Conservation (phyloP, 176 grass and related monocot genomes). For the Poa annua region DNA sequence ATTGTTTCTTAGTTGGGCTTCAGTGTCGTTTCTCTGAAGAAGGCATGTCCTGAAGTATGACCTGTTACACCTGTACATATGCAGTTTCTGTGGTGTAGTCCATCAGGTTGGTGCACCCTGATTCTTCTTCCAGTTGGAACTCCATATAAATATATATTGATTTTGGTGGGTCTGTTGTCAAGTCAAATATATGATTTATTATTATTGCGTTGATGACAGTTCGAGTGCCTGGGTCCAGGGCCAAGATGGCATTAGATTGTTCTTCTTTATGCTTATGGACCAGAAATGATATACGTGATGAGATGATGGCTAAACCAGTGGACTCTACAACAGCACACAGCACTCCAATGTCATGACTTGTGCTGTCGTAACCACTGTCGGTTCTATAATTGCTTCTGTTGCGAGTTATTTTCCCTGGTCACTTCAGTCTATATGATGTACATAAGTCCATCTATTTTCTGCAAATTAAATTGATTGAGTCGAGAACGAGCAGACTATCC, state of each 20-base stretch:
- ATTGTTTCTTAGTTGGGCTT: constrained; percentile 11
- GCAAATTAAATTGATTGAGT: too few relatives aligned
- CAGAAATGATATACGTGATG: not conserved
- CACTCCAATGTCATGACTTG: not conserved
- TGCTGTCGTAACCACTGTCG: not conserved
- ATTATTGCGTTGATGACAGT: not conserved
- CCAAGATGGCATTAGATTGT: not conserved
- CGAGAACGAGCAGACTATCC: too few relatives aligned
- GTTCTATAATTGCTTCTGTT: not conserved
- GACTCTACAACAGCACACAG: not conserved
- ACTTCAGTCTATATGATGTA: not conserved
- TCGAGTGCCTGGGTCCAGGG: not conserved
- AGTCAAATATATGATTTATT: not conserved
- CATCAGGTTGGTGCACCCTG: not conserved
- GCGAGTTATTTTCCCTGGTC: not conserved
- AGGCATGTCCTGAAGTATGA: constrained; percentile 30
- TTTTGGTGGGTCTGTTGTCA: not conserved
- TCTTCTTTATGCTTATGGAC: not conserved
- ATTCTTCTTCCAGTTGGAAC: not conserved
- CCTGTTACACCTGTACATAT: constrained; percentile 4
- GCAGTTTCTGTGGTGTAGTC: constrained; percentile 32
- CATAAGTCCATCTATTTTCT: too few relatives aligned
- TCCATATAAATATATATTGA: not conserved
- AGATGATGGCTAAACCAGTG: not conserved
- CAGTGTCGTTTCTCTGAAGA: not conserved